Evolutionary conservation across 495 filamentous ascomycete genomes (phyloP), one percentile per base, ranked within the genome.

Genomic region (Collariella sp.): DNA sequence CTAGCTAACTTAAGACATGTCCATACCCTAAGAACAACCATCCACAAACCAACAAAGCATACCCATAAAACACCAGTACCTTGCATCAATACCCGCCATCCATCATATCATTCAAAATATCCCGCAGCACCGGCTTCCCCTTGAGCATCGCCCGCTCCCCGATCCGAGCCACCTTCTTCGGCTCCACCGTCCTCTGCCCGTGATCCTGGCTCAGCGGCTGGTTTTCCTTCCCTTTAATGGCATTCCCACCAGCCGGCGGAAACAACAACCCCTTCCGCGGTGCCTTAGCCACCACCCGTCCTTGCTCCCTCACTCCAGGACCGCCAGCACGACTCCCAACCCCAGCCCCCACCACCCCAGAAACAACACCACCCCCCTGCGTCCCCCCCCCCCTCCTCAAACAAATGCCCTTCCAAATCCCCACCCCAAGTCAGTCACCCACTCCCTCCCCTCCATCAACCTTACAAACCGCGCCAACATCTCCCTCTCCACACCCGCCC

Each of bases 381-480:
- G 52, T 54, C 22, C 29, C 31, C 5, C 20, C 42, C 34, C 3
- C 18, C 50, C 23, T 20, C 47, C 42, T 9, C 13, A 82, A 79
- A 55, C 86, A 88, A 60, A 71, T 95, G 89, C n/a, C 71, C 76
- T 10, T 85, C 80, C 40, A 85, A 62, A 85, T 86, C 1, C 72
- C 73, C 5, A 53, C 61, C 0, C 79, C 82, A 20, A 96, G 55
- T 95, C 79, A 47, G 87, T 85, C 5, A 88, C 70, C 91, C 91
- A 96, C 2, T 76, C 74, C 31, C 77, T 79, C 34, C 72, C 67
- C 62, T 90, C 83, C 70, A 95, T 88, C 42, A 96, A 66, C 16
- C 69, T 64, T n/a, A 97, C 72, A 48, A 96, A 88, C 26, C 79
- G 72, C 19, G 76, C 76, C 15, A 96, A 75, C 63, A 96, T 79